Percentiles rank a stretch among this genome's conserved stretches.
Conservation (phyloP, 2,329 filamentous ascomycete species). For the Fusarium metavorans region DNA sequence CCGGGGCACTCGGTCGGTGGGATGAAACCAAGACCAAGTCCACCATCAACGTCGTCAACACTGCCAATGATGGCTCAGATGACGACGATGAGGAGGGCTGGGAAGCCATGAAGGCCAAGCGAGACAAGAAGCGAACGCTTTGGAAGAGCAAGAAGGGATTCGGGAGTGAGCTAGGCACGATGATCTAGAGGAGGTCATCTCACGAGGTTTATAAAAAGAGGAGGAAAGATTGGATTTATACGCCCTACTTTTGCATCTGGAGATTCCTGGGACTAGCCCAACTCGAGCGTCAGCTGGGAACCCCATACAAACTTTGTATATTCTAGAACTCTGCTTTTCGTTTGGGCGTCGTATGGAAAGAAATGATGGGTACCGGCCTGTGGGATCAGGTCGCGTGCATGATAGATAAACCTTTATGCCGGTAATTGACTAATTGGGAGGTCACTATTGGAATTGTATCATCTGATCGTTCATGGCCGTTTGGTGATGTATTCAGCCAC, state of each 20-base stretch:
- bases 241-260: constrained; percentile 43
- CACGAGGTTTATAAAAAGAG: constrained; percentile 38
- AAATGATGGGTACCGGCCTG: constrained; percentile 41
- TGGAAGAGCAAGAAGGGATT: constrained; percentile 73
- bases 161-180: constrained; percentile 60
- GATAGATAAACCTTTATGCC: constrained; percentile 47
- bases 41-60: constrained; percentile 54
- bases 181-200: constrained; percentile 52
- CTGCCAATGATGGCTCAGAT: constrained; percentile 56
- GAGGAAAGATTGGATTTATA: constrained; percentile 45
- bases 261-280: constrained; percentile 41
- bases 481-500: constrained; percentile 7
- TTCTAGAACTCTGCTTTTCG: constrained; percentile 45
- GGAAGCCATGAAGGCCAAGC: constrained; percentile 77
- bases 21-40: constrained; percentile 50
- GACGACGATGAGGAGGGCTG: constrained; percentile 77
- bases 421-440: constrained; percentile 48
- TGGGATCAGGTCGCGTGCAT: constrained; percentile 44
- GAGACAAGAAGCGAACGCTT: constrained; percentile 74
- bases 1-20: constrained; percentile 47
- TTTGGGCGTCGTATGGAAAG: constrained; percentile 46
- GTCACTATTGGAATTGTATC: constrained; percentile 25
- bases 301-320: constrained; percentile 44
- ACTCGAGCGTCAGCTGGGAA: constrained; percentile 30
- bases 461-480: constrained; percentile 10